These are phyloP conservation scores for Mrakia frigida DNA, from an alignment of 768 basidiomycete genomes.

Conservation along the genomic window DNA sequence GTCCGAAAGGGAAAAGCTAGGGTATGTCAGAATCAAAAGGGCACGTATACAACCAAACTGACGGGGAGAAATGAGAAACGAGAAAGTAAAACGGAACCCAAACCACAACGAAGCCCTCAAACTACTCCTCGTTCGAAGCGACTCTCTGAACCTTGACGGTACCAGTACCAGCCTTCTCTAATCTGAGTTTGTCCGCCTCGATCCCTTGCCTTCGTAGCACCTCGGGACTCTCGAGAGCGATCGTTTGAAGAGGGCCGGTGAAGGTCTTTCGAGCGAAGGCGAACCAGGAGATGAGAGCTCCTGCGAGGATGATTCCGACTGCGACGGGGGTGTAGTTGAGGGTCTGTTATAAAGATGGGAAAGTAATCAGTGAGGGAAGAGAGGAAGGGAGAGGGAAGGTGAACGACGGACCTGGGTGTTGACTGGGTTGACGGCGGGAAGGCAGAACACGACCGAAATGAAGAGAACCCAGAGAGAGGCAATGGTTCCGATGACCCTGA, in stretches of 20 bases:
- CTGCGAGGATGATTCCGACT: constrained; percentile 63
- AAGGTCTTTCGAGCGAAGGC: constrained; percentile 69
- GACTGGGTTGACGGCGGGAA: constrained; percentile 48
- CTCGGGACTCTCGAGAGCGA: neutral
- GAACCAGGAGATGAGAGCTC: constrained; percentile 65
- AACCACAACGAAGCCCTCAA: too few species aligned
- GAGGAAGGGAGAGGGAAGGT: neutral
- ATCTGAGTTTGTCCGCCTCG: neutral
- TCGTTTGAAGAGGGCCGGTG: constrained; percentile 51
- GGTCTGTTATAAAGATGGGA: constrained; percentile 42
- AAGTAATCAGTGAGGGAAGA: neutral
- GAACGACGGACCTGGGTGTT: constrained; percentile 48
- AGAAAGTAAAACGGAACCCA: too few species aligned
- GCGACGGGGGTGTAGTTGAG: constrained; percentile 72
- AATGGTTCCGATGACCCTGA: constrained; percentile 15
- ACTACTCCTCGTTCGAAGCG: neutral
- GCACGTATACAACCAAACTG: too few species aligned
- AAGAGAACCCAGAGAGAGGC: constrained; percentile 66
- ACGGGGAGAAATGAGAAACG: too few species aligned
- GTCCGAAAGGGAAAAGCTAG: too few species aligned
- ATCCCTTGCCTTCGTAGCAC: neutral
- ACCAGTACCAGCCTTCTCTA: neutral
- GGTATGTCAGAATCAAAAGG: too few species aligned
- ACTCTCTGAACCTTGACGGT: neutral
- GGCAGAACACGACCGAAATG: constrained; percentile 67